A percentile compares a stretch with the other conserved stretches of the same genome.
These are phyloP conservation scores for Amanita muscaria DNA, from an alignment of 768 basidiomycete species.

Conservation along the genomic window DNA sequence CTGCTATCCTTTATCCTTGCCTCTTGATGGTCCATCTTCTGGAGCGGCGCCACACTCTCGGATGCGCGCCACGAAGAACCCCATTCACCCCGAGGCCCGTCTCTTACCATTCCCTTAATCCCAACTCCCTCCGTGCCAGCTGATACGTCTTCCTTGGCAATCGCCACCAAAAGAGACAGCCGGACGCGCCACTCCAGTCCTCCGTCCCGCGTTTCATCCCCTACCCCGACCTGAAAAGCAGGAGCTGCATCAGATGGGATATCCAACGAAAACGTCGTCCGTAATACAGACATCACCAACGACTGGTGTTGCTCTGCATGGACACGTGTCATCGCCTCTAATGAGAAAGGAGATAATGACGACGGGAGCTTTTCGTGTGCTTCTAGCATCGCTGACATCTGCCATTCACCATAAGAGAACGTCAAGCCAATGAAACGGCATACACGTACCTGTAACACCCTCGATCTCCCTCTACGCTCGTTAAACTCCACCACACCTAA, in stretches of 20 bases:
- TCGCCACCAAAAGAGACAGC: slow-evolving; percentile 75
- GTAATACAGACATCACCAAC: slow-evolving; percentile 60
- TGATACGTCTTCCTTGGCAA: slow-evolving; percentile 41
- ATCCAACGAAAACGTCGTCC: slow-evolving; percentile 82
- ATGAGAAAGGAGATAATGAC: slow-evolving; percentile 30
- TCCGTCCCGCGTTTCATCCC: slow-evolving; percentile 39
- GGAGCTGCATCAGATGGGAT: slow-evolving; percentile 91
- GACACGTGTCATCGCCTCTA: slow-evolving; percentile 48
- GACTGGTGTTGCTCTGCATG: slow-evolving; percentile 84
- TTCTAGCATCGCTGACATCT: slow-evolving; percentile 87
- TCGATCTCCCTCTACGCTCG: slow-evolving; percentile 49
- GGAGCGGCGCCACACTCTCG: slow-evolving; percentile 48
- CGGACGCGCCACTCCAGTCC: slow-evolving; percentile 90
- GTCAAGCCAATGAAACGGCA: too few relatives aligned
- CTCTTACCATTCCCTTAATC: slow-evolving; percentile 43
- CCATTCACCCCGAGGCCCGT: slow-evolving; percentile 63
- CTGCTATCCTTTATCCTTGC: slow-evolving; percentile 10
- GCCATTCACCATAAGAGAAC: neutral
- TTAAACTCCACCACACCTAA: slow-evolving; percentile 86
- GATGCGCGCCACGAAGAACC: slow-evolving; percentile 59
- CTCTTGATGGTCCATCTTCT: slow-evolving; percentile 32
- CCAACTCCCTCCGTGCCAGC: slow-evolving; percentile 42
- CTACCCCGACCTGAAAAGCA: slow-evolving; percentile 63
- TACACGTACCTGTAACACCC: slow-evolving; percentile 78
- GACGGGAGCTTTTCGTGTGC: slow-evolving; percentile 78